These are phyloP conservation scores for Echria macrotheca DNA, from an alignment of 495 filamentous ascomycete genomes.

Conservation along the genomic window DNA sequence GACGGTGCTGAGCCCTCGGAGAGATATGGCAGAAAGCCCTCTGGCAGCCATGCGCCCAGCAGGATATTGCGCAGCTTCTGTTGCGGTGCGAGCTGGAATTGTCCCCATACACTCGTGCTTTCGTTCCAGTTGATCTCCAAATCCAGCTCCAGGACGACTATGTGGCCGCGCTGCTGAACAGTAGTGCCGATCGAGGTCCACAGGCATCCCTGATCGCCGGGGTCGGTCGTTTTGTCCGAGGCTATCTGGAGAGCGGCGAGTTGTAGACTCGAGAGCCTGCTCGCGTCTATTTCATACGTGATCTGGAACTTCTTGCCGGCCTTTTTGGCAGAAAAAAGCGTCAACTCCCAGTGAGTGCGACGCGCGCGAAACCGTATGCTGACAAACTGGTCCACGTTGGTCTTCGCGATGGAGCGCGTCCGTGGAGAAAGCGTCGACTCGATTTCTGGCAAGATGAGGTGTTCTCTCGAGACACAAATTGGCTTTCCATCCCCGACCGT, in stretches of 20 bases:
- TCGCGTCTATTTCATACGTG: conserved; percentile 1
- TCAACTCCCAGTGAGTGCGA: too few relatives aligned
- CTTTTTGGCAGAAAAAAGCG: too few relatives aligned
- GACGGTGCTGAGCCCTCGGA: conserved; percentile 16
- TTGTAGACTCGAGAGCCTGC: not conserved
- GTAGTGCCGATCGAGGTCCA: conserved; percentile 19
- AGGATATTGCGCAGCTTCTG: conserved; percentile 17
- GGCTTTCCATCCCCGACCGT: not conserved
- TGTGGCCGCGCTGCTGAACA: conserved; percentile 14
- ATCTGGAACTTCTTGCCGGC: not conserved
- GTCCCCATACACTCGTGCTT: conserved; percentile 13
- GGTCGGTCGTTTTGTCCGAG: conserved; percentile 2
- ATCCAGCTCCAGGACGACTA: conserved; percentile 10
- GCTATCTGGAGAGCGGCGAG: conserved; percentile 13
- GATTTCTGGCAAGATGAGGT: too few relatives aligned
- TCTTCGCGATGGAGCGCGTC: too few relatives aligned
- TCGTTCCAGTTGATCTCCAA: conserved; percentile 25
- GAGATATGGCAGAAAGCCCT: not conserved
- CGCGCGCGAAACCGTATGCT: too few relatives aligned
- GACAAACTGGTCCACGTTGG: too few relatives aligned
- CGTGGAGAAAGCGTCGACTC: too few relatives aligned
- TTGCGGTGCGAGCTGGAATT: conserved; percentile 9
- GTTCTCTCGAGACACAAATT: too few relatives aligned
- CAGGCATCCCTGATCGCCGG: conserved; percentile 17
- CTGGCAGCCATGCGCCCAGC: conserved; percentile 26